Evolutionary conservation across 495 filamentous ascomycete species (phyloP).

Genomic region (Penicillium desertorum): DNA sequence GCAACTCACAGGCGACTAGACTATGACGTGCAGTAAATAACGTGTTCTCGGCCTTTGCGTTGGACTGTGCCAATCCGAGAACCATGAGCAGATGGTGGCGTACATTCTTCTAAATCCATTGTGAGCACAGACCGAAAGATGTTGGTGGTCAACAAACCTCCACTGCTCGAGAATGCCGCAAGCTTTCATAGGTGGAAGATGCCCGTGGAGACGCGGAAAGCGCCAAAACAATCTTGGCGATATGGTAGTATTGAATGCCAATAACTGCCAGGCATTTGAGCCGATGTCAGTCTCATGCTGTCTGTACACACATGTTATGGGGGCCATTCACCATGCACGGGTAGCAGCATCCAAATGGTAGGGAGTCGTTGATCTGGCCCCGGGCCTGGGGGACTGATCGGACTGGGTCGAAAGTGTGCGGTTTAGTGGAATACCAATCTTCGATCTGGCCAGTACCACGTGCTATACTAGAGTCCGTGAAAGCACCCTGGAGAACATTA

Average conservation of each 20-base stretch:
- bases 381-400: conserved; percentile 13
- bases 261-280: conserved; percentile 20
- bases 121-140: not conserved
- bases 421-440: conserved; percentile 28
- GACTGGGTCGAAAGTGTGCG: conserved; percentile 28
- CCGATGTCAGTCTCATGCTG: not conserved
- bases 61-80: conserved; percentile 32
- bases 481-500: conserved; percentile 25
- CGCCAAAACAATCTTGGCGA: conserved; percentile 33
- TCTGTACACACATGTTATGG: no score
- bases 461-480: conserved; percentile 11
- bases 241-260: conserved; percentile 35
- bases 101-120: conserved; percentile 21
- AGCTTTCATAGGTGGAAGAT: conserved; percentile 23
- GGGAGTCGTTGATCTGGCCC: conserved; percentile 20
- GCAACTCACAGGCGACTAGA: conserved; percentile 30
- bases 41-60: conserved; percentile 32
- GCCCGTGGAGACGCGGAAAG: conserved; percentile 19
- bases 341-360: conserved; percentile 32
- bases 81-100: conserved; percentile 28
- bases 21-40: conserved; percentile 35
- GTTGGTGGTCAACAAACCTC: conserved; percentile 18
- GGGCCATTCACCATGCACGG: conserved; percentile 30
- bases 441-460: conserved; percentile 18
- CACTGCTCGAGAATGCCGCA: conserved; percentile 25